phyloP scores from a whole-genome alignment of 2,329 filamentous ascomycete species.

The Cryphonectria naterciae region DNA sequence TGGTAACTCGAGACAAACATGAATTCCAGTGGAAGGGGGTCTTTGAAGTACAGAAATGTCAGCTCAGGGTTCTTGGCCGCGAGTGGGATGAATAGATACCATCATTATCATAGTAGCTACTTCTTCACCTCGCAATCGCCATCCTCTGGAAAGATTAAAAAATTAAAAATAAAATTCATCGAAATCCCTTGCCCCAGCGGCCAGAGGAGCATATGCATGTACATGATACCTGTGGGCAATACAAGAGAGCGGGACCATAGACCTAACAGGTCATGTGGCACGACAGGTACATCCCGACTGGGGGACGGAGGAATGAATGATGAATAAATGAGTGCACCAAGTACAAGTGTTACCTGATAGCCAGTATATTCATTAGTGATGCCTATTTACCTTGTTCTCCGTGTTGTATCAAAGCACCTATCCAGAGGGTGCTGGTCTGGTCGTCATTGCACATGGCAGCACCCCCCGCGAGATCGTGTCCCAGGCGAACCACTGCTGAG shows the following conservation, averaged over 20 bases:
- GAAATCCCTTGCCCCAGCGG: neutral
- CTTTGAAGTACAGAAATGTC: neutral
- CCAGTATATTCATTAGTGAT: neutral
- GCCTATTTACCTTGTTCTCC: neutral
- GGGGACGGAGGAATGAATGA: neutral
- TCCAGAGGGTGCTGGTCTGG: neutral
- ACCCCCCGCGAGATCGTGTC: neutral
- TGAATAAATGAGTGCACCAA: too few relatives aligned
- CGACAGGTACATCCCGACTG: constrained; percentile 22
- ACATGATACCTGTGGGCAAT: neutral
- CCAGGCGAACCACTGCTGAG: neutral
- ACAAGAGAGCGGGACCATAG: neutral
- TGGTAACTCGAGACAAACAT: neutral
- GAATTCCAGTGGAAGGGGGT: neutral
- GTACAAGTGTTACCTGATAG: neutral
- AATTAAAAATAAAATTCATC: too few relatives aligned
- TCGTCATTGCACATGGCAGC: neutral
- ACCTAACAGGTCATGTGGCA: constrained; percentile 35
- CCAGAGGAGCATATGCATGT: neutral
- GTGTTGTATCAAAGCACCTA: neutral
- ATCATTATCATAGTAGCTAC: neutral
- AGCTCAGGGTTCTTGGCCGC: neutral
- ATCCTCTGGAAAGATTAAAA: too few relatives aligned
- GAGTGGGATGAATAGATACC: neutral
- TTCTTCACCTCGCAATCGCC: neutral